A percentile compares a stretch with the other conserved stretches of the same genome.
phyloP scores from a whole-genome alignment of 2,329 filamentous ascomycete species.

The Fusarium stilboides region DNA sequence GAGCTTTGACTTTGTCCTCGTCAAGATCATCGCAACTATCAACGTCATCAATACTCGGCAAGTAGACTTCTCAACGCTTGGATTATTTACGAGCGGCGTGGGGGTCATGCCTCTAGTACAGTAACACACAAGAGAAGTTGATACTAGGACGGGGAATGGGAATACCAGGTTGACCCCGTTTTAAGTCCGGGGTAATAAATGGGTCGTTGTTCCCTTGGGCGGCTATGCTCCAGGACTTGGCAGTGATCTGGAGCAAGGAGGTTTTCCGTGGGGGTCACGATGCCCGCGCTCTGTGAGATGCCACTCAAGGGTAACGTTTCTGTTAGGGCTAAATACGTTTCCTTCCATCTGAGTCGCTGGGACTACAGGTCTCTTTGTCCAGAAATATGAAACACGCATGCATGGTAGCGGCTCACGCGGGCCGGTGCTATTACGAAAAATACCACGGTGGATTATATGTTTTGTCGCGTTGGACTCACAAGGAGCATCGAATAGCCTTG shows the following conservation, averaged over 20 bases:
- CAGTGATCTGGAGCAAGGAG: neutral
- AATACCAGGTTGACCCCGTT: too few species aligned
- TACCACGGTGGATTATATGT: too few species aligned
- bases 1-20: neutral
- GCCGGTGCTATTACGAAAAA: too few species aligned
- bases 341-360: too few species aligned
- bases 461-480: too few species aligned
- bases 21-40: neutral
- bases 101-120: neutral
- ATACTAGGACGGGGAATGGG: too few species aligned
- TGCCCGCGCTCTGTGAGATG: neutral
- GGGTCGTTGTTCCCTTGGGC: neutral
- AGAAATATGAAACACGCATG: too few species aligned
- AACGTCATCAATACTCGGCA: neutral
- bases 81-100: neutral
- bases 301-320: neutral
- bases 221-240: neutral
- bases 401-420: too few species aligned
- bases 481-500: too few species aligned
- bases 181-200: too few species aligned
- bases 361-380: too few species aligned
- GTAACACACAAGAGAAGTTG: too few species aligned
- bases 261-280: conserved; percentile 5
- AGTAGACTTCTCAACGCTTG: neutral
- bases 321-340: neutral